Percentiles rank a stretch among this genome's conserved stretches.
These are phyloP conservation scores for Martensiomyces pterosporus DNA, from an alignment of 192 early-diverging fungal species.

Conservation along the genomic window DNA sequence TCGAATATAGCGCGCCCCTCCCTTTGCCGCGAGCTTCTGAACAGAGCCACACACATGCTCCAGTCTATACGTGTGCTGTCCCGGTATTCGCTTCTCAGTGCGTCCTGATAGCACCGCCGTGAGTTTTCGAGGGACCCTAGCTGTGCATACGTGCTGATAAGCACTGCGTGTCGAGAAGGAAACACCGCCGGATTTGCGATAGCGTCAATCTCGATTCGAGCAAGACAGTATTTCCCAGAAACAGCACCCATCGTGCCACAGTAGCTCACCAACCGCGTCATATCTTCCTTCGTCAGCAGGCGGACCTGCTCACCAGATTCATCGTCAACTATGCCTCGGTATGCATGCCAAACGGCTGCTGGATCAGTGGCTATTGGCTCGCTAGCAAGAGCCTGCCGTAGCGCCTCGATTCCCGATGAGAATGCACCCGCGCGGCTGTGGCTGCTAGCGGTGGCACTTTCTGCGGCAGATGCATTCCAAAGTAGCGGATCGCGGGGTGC, in stretches of 20 bases:
- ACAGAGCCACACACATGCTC: conserved; percentile 31
- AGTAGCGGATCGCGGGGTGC: too few species aligned
- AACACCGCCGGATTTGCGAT: conserved; percentile 7
- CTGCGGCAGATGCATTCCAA: too few species aligned
- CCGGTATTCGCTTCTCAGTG: background rate
- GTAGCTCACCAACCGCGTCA: conserved; percentile 9
- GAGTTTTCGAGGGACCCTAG: conserved; percentile 29
- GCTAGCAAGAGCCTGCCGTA: conserved; percentile 7
- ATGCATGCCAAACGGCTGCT: conserved; percentile 13
- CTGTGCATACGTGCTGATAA: conserved; percentile 28
- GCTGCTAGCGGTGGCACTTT: too few species aligned
- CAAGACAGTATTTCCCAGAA: conserved; percentile 16
- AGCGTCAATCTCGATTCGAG: conserved; percentile 30
- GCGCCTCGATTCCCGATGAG: too few species aligned
- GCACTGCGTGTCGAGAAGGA: background rate
- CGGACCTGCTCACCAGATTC: background rate
- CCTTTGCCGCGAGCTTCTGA: conserved; percentile 22
- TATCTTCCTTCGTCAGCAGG: background rate
- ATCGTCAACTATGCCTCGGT: conserved; percentile 6
- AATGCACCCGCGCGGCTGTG: too few species aligned
- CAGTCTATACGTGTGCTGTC: conserved; percentile 9
- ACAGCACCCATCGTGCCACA: conserved; percentile 17
- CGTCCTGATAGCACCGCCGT: conserved; percentile 20
- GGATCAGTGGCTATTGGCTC: conserved; percentile 14
- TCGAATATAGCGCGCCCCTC: conserved; percentile 31